Evolutionary conservation across 768 basidiomycete genomes (phyloP), one percentile per base, ranked within the genome.

Genomic region (Arthromyces matolae): DNA sequence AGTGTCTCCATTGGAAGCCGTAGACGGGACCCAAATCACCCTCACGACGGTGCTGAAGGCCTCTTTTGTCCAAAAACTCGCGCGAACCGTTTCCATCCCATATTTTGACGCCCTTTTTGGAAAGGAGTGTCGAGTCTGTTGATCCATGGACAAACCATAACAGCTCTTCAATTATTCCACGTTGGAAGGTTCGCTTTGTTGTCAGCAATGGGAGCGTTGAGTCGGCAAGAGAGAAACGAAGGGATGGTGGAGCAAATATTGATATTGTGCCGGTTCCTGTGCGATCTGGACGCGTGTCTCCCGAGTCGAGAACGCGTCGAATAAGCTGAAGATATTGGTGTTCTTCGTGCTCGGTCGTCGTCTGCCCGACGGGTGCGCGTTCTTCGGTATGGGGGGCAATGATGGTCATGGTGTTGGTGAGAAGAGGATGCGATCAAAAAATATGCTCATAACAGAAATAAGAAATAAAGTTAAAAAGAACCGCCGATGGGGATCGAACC

Each of bases 21-120:
- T 99, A 99, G 0, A 99, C 92, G 0, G 95, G 95, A 0, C 96
- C 96, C 4, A 99, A 69, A 63, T 99, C 96, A 4, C 95, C 95
- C 62, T 91, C 88, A 5, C 88, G 71, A 24, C 93, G 73, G 62
- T 94, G 85, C 0, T 76, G 77, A n/a, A 98, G 66, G 3, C 96
- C 95, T 16, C 90, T 74, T 48, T 78, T 77, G 60, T 93, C 89
- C 23, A 98, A 69, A 60, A 95, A 98, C 55, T 81, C 86, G 52
- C 85, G 80, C 2, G 86, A 86, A 7, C 92, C 94, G 54, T 99
- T 98, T 0, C 94, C 93, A 62, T 97, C 93, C 96, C 96, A 99
- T 58, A 99, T 98, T 64, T 89, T 89, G 52, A 98, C 79, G 42
- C 91, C 93, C 62, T 89, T 89, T 24, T 77, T 73, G 1, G 83